Conservation (phyloP, 306 rosid genomes). For the Malus sieversii region DNA sequence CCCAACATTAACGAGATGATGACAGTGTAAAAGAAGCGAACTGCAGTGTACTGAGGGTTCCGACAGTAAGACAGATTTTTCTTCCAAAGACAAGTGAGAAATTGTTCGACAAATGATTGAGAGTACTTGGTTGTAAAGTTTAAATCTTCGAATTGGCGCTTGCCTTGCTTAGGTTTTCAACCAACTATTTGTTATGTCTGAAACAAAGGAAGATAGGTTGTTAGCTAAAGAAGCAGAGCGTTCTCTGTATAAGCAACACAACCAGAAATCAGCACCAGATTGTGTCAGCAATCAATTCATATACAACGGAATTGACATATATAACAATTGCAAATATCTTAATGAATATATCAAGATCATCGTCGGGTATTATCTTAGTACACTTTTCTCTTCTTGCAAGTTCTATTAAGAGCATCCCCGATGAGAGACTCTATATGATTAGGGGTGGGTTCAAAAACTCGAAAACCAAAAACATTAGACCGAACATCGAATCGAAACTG, state of each 20-base stretch:
- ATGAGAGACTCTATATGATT: too few relatives aligned
- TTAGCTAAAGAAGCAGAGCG: slow-evolving; percentile 8
- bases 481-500: too few relatives aligned
- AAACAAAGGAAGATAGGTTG: slow-evolving; percentile 18
- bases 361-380: slow-evolving; percentile 86
- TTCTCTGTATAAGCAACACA: slow-evolving; percentile 1
- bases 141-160: slow-evolving; percentile 51
- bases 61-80: slow-evolving; percentile 94
- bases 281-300: background rate
- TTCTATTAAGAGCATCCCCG: slow-evolving; percentile 25
- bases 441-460: too few relatives aligned
- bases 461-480: too few relatives aligned
- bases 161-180: slow-evolving; percentile 76
- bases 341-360: slow-evolving; percentile 94
- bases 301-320: background rate
- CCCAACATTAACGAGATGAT: slow-evolving; percentile 93
- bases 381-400: slow-evolving; percentile 96
- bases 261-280: slow-evolving; percentile 31
- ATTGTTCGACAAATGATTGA: slow-evolving; percentile 73
- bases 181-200: slow-evolving; percentile 64
- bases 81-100: slow-evolving; percentile 90
- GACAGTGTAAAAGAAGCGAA: slow-evolving; percentile 83
- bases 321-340: slow-evolving; percentile 42
- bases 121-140: slow-evolving; percentile 73
- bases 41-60: slow-evolving; percentile 96